These are phyloP conservation scores for Lactarius indigo DNA, from an alignment of 768 basidiomycete genomes.

Conservation along the genomic window DNA sequence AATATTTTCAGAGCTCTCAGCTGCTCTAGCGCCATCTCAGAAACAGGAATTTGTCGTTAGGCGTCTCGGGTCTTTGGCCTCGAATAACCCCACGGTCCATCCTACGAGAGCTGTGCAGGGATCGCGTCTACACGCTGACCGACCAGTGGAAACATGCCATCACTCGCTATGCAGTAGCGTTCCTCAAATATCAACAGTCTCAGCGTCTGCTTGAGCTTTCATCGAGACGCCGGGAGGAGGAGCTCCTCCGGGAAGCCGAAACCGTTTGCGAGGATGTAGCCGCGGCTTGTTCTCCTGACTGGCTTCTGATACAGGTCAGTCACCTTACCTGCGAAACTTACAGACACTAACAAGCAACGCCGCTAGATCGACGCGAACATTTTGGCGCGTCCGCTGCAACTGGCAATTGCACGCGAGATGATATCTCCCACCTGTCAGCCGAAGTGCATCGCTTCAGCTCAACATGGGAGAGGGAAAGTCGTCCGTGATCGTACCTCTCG, in stretches of 20 bases:
- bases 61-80: slow-evolving; percentile 9
- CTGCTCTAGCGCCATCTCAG: background rate
- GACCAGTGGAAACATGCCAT: background rate
- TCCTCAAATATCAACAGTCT: slow-evolving; percentile 14
- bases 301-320: slow-evolving; percentile 19
- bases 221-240: background rate
- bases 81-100: slow-evolving; percentile 10
- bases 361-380: slow-evolving; percentile 47
- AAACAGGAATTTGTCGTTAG: background rate
- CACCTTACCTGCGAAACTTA: background rate
- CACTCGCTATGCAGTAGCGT: background rate
- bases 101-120: slow-evolving; percentile 27
- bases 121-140: slow-evolving; percentile 13
- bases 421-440: slow-evolving; percentile 35
- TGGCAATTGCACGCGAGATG: slow-evolving; percentile 44
- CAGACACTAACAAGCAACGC: background rate
- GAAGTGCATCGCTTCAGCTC: slow-evolving; percentile 46
- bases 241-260: slow-evolving; percentile 9
- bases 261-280: background rate
- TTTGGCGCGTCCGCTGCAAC: slow-evolving; percentile 42
- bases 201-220: slow-evolving; percentile 12
- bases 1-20: background rate
- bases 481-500: slow-evolving; percentile 49
- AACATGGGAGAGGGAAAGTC: slow-evolving; percentile 62
- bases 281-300: slow-evolving; percentile 2